phyloP scores from a whole-genome alignment of 768 basidiomycete species.

The Lactarius tabidus region DNA sequence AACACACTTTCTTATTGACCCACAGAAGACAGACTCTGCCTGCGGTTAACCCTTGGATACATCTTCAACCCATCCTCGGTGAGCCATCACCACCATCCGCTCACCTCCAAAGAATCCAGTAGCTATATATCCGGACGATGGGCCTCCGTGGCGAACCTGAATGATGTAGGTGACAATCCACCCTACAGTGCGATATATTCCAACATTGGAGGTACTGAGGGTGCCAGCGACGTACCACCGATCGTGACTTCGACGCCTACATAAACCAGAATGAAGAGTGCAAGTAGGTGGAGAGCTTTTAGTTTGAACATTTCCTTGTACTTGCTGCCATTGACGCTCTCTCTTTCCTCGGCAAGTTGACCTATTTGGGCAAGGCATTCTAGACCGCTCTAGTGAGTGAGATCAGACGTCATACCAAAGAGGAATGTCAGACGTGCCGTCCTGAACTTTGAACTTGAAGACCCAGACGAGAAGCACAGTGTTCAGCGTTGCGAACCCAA shows the following conservation, averaged over 20 bases:
- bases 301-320: conserved; percentile 45
- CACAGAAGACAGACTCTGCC: conserved; percentile 51
- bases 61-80: not conserved
- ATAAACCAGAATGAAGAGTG: conserved; percentile 43
- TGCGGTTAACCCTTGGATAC: conserved; percentile 40
- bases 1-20: conserved; percentile 42
- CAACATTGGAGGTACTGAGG: not conserved
- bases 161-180: conserved; percentile 55
- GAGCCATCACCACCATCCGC: conserved; percentile 1
- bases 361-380: conserved; percentile 55
- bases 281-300: conserved; percentile 39
- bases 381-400: conserved; percentile 28
- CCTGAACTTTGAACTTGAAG: conserved; percentile 68
- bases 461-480: conserved; percentile 47
- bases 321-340: conserved; percentile 38
- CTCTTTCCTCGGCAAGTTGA: conserved; percentile 39
- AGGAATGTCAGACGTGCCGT: conserved; percentile 43
- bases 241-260: conserved; percentile 39
- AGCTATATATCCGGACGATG: conserved; percentile 47
- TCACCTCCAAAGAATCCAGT: conserved; percentile 46
- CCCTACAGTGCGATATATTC: conserved; percentile 31
- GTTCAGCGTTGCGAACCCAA: conserved; percentile 62
- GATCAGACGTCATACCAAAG: not conserved
- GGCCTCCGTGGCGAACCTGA: conserved; percentile 42
- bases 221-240: conserved; percentile 32